Base-by-base conservation (phyloP, 768 basidiomycete genomes). In the Porphyrellus cyaneotinctus region DNA sequence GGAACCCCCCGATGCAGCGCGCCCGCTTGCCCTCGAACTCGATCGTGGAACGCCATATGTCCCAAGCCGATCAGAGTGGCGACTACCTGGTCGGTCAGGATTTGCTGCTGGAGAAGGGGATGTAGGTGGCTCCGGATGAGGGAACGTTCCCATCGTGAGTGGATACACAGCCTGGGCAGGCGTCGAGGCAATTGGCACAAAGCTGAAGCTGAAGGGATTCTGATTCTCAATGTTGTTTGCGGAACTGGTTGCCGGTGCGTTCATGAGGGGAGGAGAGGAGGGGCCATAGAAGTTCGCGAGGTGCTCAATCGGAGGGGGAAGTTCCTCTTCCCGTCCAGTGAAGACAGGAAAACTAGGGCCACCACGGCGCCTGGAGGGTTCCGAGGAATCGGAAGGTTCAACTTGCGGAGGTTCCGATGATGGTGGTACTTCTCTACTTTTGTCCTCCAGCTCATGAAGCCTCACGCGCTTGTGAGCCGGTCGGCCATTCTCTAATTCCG, bases 391-490 rank as follows among this genome's bases (percentile, higher is more conserved):
- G 47, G 58, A 51, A 55, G 58, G 49, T 49, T 56, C 53, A 56
- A 41, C 54, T 62, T 59, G 54, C 17, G 53, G 36, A 42, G 45
- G 50, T 54, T 52, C 50, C 10, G 45, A 51, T 11, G 38, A 56
- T 28, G 56, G 48, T 43, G 58, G 23, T 3, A 22, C 30, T n/a
- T 48, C 56, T 28, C 62, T 51, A n/a, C 53, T 52, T 42, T 54
- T 52, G 49, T 65, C 52, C 70, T 60, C 66, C 66, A 28, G 41
- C 43, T 62, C 62, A 24, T 64, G 59, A 24, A 71, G 51, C 49
- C 71, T 85, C 4, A 72, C 63, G 23, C 81, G 78, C 61, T 88
- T 88, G 58, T 78, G 81, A 42, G 63, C 70, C 9, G 78, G 81
- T 28, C 74, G 75, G 24, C 72, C 49, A 18, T 63, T 72, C n/a